Evolutionary conservation across 192 early-diverging fungal genomes (phyloP).

Genomic region (Pilaira anomala): DNA sequence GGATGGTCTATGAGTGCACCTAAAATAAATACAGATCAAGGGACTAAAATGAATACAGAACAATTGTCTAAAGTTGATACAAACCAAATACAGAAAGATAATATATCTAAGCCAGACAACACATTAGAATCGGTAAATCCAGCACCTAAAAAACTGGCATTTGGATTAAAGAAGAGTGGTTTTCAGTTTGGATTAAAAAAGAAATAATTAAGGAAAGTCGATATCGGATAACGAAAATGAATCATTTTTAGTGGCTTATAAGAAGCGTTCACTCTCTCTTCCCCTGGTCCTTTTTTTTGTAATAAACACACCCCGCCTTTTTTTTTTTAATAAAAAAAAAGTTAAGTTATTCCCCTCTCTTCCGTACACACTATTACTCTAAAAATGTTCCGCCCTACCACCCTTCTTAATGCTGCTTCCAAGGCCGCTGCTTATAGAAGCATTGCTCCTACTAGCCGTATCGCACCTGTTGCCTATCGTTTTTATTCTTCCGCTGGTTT

Average conservation of each 20-base stretch:
- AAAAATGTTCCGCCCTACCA: constrained; percentile 38
- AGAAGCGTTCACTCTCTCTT: background rate
- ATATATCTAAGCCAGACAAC: background rate
- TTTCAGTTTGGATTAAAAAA: constrained; percentile 31
- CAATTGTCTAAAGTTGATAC: too few relatives aligned
- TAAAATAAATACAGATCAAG: background rate
- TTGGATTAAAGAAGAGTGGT: constrained; percentile 22
- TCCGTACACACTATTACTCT: background rate
- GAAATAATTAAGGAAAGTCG: background rate
- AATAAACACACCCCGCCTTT: too few relatives aligned
- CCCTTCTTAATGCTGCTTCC: constrained; percentile 38
- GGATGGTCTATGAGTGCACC: background rate
- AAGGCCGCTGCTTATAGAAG: constrained; percentile 35
- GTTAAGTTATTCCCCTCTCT: background rate
- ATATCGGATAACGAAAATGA: too few relatives aligned
- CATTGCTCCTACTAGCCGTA: constrained; percentile 27
- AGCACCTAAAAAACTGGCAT: constrained; percentile 21
- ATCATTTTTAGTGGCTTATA: too few relatives aligned
- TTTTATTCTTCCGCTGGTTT: constrained; percentile 75
- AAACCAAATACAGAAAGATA: too few relatives aligned
- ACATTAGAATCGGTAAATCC: background rate
- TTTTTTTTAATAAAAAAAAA: too few relatives aligned
- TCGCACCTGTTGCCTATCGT: constrained; percentile 50
- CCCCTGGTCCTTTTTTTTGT: background rate
- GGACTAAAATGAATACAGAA: background rate